Evolutionary conservation across 2,329 filamentous ascomycete genomes (phyloP).

Genomic region (Xylariaceae sp.): DNA sequence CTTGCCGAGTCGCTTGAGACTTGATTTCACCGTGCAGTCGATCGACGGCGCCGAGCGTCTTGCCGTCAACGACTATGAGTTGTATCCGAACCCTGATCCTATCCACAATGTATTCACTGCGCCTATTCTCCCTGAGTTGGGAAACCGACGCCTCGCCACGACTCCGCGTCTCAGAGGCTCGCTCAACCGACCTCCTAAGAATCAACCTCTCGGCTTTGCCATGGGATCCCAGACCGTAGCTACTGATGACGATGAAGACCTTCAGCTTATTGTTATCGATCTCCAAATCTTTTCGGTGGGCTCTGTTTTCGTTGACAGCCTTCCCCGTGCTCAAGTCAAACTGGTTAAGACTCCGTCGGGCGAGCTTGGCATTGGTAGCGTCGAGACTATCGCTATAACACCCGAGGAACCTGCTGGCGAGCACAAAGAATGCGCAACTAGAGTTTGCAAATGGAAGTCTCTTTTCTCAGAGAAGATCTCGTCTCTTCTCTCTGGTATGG

Average conservation of each 20-base stretch:
- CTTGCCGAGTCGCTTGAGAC: conserved; percentile 42
- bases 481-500: conserved; percentile 30
- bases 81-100: conserved; percentile 52
- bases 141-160: conserved; percentile 20
- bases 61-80: conserved; percentile 54
- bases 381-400: conserved; percentile 35
- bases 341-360: conserved; percentile 55
- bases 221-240: conserved; percentile 40
- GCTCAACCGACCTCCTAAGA: conserved; percentile 19
- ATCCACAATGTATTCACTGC: conserved; percentile 42
- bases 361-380: conserved; percentile 50
- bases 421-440: conserved; percentile 34
- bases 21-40: conserved; percentile 51
- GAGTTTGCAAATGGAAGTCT: conserved; percentile 52
- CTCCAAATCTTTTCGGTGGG: conserved; percentile 58
- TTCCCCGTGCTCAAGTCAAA: conserved; percentile 54
- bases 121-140: conserved; percentile 38
- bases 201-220: conserved; percentile 43
- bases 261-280: conserved; percentile 50
- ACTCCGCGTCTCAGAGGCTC: conserved; percentile 32
- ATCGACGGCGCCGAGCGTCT: conserved; percentile 42
- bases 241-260: conserved; percentile 43
- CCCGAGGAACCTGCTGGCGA: conserved; percentile 28
- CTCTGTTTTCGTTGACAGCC: conserved; percentile 47
- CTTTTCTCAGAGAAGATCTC: conserved; percentile 42